Evolutionary conservation across 2,329 filamentous ascomycete species (phyloP), one percentile per base, ranked within the genome.

Genomic region (Nigrospora sphaerica): DNA sequence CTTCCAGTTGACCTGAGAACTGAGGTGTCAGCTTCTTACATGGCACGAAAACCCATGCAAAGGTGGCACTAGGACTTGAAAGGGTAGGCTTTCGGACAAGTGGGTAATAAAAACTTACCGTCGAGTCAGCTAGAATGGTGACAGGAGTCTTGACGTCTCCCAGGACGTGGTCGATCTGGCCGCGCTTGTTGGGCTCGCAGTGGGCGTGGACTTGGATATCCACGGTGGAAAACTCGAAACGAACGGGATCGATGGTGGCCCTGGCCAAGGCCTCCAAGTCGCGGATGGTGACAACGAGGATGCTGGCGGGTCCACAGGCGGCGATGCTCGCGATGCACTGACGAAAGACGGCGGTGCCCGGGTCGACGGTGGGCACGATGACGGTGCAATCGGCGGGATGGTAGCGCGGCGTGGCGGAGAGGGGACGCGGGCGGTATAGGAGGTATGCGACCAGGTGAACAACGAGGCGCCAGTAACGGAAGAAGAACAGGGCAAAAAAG

Each of bases 281-380:
- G 1, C 54, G 36, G 0, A 71, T 69, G 0, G 73, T 72, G 10
- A 77, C 67, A 4, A 81, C 58, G 1, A 75, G 49, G 18, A 78
- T 54, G 1, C 49, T 51, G 0, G 50, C 51, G 0, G 72, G 73
- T 0, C 41, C 14, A 46, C 75, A 73, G 1, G 45, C 39, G 2
- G 73, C 57, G 3, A 72, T 64, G 0, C 65, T 67, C 0, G 46
- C 39, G 3, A 78, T 48, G 44, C 71, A 74, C 13, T 65, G 62
- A 0, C 49, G 39, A 45, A 81, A 77, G 16, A 67, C 62, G 0
- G 39, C 42, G 12, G 67, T 66, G 1, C 53, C 42, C 0, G 75
- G 72, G 12, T 73, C 69, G 3, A 77, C 62, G 0, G 75, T 80
- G 0, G 77, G 74, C 3, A 81, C 56, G 39, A 81, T 63, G 17